phyloP scores from a whole-genome alignment of 345 rosid species.

The Angophora floribunda region DNA sequence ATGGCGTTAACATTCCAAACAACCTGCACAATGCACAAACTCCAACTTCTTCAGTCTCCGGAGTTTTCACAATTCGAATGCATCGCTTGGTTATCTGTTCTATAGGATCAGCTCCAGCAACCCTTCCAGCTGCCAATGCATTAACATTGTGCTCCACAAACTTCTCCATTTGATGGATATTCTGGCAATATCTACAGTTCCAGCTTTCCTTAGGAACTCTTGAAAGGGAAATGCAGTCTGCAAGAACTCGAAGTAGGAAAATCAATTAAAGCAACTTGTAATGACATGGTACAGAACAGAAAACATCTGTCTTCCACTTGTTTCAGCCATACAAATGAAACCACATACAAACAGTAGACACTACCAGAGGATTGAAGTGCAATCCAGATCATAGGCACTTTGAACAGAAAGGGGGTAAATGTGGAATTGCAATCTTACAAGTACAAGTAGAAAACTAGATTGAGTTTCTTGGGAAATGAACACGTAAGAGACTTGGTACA shows the following conservation, averaged over 20 bases:
- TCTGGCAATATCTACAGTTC: constrained; percentile 75
- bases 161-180: constrained; percentile 52
- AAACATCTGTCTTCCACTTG: neutral
- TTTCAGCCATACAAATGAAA: neutral
- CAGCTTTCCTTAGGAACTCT: constrained; percentile 58
- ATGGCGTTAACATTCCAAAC: neutral
- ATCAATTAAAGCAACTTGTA: neutral
- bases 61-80: constrained; percentile 71
- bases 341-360: neutral
- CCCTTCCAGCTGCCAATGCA: constrained; percentile 88
- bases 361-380: neutral
- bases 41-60: constrained; percentile 43
- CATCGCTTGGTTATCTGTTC: constrained; percentile 76
- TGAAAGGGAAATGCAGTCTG: constrained; percentile 53
- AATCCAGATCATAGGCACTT: neutral
- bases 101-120: constrained; percentile 84
- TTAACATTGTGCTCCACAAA: constrained; percentile 61
- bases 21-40: constrained; percentile 96
- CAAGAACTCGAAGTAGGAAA: neutral
- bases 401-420: neutral
- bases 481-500: neutral
- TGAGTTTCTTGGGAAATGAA: neutral
- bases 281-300: neutral
- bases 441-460: neutral
- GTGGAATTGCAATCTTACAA: neutral